These are phyloP conservation scores for Aureobasidium subglaciale DNA, from an alignment of 2,329 filamentous ascomycete genomes.

Conservation along the genomic window DNA sequence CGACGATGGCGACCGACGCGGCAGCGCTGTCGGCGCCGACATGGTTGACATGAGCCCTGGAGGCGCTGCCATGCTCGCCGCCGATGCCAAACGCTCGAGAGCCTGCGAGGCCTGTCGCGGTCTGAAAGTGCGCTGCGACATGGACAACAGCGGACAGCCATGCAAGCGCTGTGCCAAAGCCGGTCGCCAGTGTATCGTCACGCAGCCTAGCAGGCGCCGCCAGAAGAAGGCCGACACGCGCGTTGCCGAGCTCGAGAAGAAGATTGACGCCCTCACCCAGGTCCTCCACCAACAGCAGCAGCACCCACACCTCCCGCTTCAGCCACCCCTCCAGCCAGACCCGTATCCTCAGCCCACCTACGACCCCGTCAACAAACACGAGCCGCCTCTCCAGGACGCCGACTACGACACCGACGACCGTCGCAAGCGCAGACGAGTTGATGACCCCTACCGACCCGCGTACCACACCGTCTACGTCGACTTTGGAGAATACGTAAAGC, in stretches of 20 bases:
- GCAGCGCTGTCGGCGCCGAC: conserved; percentile 3
- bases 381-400: neutral
- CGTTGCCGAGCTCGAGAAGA: conserved; percentile 85
- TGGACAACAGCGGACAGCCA: conserved; percentile 57
- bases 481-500: conserved; percentile 5
- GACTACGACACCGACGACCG: conserved; percentile 6
- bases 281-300: conserved; percentile 56
- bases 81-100: conserved; percentile 34
- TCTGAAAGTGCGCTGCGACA: conserved; percentile 70
- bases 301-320: conserved; percentile 2
- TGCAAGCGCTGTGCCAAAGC: conserved; percentile 69
- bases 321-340: conserved; percentile 11
- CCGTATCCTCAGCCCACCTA: neutral
- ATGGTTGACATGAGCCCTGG: conserved; percentile 10
- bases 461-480: conserved; percentile 6
- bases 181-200: conserved; percentile 68
- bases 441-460: neutral
- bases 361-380: neutral
- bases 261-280: conserved; percentile 81
- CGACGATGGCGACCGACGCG: conserved; percentile 8
- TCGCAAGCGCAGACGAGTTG: conserved; percentile 4
- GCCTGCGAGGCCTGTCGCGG: conserved; percentile 43
- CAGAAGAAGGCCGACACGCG: conserved; percentile 89
- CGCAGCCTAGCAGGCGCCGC: conserved; percentile 66
- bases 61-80: neutral